Evolutionary conservation across 495 filamentous ascomycete genomes (phyloP).

Genomic region (Aspergillus carlsbadensis): DNA sequence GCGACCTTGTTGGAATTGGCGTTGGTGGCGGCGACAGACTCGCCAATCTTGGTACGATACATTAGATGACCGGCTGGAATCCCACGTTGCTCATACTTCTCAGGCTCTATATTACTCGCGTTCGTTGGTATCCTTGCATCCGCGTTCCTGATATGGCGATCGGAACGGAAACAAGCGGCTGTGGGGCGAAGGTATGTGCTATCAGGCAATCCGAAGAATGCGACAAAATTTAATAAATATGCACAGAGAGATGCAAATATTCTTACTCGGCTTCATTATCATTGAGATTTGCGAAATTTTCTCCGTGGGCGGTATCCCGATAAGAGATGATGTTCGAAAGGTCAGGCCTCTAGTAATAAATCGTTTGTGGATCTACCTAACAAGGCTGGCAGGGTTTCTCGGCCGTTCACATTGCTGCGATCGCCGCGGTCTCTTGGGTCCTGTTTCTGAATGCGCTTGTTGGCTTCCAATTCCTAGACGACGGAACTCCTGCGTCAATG

Average conservation of each 20-base stretch:
- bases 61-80: neutral
- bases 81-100: constrained; percentile 8
- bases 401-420: constrained; percentile 85
- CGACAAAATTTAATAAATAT: constrained; percentile 10
- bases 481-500: constrained; percentile 83
- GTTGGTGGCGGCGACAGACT: constrained; percentile 63
- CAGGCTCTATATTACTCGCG: constrained; percentile 88
- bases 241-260: constrained; percentile 90
- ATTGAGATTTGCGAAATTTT: constrained; percentile 96
- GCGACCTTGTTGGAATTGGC: constrained; percentile 68
- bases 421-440: constrained; percentile 83
- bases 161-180: constrained; percentile 91
- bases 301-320: constrained; percentile 83
- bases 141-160: constrained; percentile 66
- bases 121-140: constrained; percentile 72
- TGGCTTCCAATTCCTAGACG: constrained; percentile 90
- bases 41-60: constrained; percentile 78
- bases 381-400: constrained; percentile 69
- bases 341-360: constrained; percentile 16
- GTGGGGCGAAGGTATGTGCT: constrained; percentile 80
- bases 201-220: neutral
- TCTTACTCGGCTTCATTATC: constrained; percentile 82
- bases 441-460: constrained; percentile 90
- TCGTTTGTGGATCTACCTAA: constrained; percentile 2
- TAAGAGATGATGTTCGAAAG: constrained; percentile 62